These are phyloP conservation scores for Monilinia laxa DNA, from an alignment of 2,329 filamentous ascomycete species.

Conservation along the genomic window DNA sequence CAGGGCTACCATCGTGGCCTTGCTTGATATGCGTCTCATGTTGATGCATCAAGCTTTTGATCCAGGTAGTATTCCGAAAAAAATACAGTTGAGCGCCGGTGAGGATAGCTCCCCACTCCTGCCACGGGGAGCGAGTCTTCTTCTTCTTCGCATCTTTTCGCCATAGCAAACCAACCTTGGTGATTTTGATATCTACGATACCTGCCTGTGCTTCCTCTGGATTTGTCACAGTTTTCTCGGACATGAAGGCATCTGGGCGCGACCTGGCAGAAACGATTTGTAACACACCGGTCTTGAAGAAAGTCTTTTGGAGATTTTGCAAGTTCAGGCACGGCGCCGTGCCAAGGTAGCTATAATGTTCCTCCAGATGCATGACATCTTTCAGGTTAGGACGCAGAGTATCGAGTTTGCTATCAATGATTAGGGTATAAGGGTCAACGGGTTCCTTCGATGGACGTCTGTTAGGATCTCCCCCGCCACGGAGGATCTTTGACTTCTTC, in stretches of 20 bases:
- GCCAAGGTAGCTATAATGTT: slow-evolving; percentile 85
- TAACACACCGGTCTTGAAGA: slow-evolving; percentile 85
- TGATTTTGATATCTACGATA: slow-evolving; percentile 95
- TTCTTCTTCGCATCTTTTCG: slow-evolving; percentile 92
- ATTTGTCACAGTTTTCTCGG: slow-evolving; percentile 79
- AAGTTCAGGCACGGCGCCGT: slow-evolving; percentile 75
- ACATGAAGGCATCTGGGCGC: slow-evolving; percentile 91
- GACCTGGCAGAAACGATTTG: slow-evolving; percentile 95
- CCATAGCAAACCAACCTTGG: slow-evolving; percentile 93
- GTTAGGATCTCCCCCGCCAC: slow-evolving; percentile 61
- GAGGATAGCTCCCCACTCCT: slow-evolving; percentile 96
- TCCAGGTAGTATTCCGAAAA: slow-evolving; percentile 90
- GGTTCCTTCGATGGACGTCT: slow-evolving; percentile 73
- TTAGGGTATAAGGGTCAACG: slow-evolving; percentile 91
- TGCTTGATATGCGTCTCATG: slow-evolving; percentile 79
- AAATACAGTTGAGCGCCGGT: slow-evolving; percentile 97
- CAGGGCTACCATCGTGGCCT: slow-evolving; percentile 70
- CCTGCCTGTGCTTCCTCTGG: slow-evolving; percentile 85
- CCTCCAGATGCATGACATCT: slow-evolving; percentile 89
- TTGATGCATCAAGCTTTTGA: slow-evolving; percentile 86
- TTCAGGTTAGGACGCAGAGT: slow-evolving; percentile 79
- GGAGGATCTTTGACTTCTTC: slow-evolving; percentile 64
- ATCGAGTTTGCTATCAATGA: slow-evolving; percentile 86
- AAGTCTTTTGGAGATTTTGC: slow-evolving; percentile 79
- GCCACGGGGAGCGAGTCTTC: slow-evolving; percentile 93